Evolutionary conservation across 2,329 filamentous ascomycete genomes (phyloP).

Genomic region (Aspergillus pseudoglaucus): DNA sequence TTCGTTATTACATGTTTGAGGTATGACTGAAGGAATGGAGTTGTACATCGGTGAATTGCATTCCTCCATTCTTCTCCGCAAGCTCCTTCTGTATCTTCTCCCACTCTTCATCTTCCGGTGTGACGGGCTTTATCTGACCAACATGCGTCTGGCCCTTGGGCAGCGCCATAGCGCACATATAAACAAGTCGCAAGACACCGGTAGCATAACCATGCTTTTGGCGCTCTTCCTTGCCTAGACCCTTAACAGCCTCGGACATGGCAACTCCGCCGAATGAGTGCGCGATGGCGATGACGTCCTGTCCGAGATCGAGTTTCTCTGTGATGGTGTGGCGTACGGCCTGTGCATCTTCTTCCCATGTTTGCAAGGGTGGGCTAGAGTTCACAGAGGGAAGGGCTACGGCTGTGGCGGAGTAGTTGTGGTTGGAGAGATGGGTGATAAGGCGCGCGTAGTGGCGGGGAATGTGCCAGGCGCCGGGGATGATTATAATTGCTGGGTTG

Average conservation of each 20-base stretch:
- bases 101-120: slow-evolving; percentile 18
- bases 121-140: slow-evolving; percentile 16
- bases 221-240: slow-evolving; percentile 18
- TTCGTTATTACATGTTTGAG: neutral
- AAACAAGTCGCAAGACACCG: slow-evolving; percentile 18
- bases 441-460: slow-evolving; percentile 20
- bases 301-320: slow-evolving; percentile 16
- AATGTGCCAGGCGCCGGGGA: slow-evolving; percentile 25
- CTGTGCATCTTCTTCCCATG: slow-evolving; percentile 21
- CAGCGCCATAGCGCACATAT: slow-evolving; percentile 23
- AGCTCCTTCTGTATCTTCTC: slow-evolving; percentile 11
- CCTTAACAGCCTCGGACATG: slow-evolving; percentile 24
- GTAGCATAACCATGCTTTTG: slow-evolving; percentile 11
- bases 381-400: slow-evolving; percentile 19
- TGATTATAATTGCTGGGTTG: slow-evolving; percentile 18
- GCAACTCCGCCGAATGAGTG: slow-evolving; percentile 30
- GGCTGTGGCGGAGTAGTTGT: slow-evolving; percentile 14
- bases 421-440: slow-evolving; percentile 12
- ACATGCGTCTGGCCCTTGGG: slow-evolving; percentile 18
- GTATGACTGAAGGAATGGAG: neutral
- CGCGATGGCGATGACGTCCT: slow-evolving; percentile 23
- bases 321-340: slow-evolving; percentile 17
- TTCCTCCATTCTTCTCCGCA: slow-evolving; percentile 9
- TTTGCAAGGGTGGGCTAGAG: slow-evolving; percentile 18
- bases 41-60: slow-evolving; percentile 13